Evolutionary conservation across 73 alveolate species (phyloP).

Genomic region (Halteria grandinella): DNA sequence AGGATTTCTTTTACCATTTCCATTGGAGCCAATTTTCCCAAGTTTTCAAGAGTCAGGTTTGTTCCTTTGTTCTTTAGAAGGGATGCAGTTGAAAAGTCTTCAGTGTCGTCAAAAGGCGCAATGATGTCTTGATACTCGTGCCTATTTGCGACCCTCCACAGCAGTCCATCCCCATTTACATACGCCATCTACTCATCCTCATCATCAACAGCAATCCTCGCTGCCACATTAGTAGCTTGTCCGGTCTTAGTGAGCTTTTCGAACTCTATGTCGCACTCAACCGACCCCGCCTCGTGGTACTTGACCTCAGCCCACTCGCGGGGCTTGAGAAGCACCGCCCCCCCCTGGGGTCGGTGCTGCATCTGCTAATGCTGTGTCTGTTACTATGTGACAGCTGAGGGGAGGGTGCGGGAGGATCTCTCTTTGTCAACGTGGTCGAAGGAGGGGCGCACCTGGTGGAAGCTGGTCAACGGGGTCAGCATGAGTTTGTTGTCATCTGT

Average conservation of each 20-base stretch:
- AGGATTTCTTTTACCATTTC: slow-evolving; percentile 29
- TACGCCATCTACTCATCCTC: background rate
- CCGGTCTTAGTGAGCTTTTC: slow-evolving; percentile 1
- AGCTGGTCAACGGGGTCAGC: slow-evolving; percentile 36
- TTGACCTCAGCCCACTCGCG: slow-evolving; percentile 42
- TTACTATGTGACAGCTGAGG: no score
- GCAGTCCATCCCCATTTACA: background rate
- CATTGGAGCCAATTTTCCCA: background rate
- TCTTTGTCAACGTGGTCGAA: slow-evolving; percentile 56
- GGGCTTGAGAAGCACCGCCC: background rate
- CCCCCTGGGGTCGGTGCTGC: background rate
- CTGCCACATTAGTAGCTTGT: background rate
- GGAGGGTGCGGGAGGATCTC: background rate
- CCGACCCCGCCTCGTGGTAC: background rate
- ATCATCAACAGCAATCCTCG: no score
- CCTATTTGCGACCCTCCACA: background rate
- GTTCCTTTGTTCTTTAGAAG: slow-evolving; percentile 13
- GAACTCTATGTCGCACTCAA: slow-evolving; percentile 17
- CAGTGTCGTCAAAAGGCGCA: slow-evolving; percentile 37
- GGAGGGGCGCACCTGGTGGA: slow-evolving; percentile 52
- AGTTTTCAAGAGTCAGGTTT: slow-evolving; percentile 10
- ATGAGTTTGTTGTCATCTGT: slow-evolving; percentile 3
- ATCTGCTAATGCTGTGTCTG: no score
- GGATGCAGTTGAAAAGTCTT: slow-evolving; percentile 36
- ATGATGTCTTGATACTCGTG: slow-evolving; percentile 28